Evolutionary conservation across 257 asterid genomes (phyloP).

Genomic region (Eustoma russellianum): DNA sequence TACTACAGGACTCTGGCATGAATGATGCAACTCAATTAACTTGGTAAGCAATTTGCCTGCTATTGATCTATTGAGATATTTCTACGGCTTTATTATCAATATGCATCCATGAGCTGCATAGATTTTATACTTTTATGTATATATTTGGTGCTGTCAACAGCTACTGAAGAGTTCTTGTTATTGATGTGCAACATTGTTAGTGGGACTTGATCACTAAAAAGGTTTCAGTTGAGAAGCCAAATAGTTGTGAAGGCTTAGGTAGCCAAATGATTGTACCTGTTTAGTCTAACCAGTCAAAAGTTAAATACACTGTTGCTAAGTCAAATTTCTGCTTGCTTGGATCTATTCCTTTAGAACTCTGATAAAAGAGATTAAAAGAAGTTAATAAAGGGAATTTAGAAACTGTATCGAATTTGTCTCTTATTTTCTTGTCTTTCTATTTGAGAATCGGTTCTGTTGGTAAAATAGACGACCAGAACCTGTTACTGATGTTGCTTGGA

Average conservation of each 20-base stretch:
- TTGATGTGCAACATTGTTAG: background rate
- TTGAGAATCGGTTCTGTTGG: background rate
- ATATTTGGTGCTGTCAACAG: too few species aligned
- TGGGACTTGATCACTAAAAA: too few species aligned
- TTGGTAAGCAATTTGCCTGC: constrained; percentile 38
- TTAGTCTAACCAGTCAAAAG: too few species aligned
- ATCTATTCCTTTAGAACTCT: background rate
- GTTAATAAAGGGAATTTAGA: too few species aligned
- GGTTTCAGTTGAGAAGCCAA: too few species aligned
- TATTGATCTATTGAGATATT: background rate
- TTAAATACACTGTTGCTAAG: too few species aligned
- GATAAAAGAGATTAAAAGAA: background rate
- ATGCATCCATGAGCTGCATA: too few species aligned
- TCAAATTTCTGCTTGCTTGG: too few species aligned
- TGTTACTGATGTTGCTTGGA: constrained; percentile 8
- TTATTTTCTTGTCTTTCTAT: background rate
- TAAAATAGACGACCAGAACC: background rate
- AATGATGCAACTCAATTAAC: constrained; percentile 69
- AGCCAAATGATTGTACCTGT: too few species aligned
- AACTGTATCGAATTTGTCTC: background rate
- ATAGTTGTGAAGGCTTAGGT: too few species aligned
- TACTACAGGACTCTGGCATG: constrained; percentile 95
- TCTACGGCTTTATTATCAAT: too few species aligned
- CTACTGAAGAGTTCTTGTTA: background rate
- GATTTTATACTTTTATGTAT: background rate